A percentile compares a stretch with the other conserved stretches of the same genome.
Conservation (phyloP, 2,329 filamentous ascomycete genomes). For the Celoporthe dispersa region DNA sequence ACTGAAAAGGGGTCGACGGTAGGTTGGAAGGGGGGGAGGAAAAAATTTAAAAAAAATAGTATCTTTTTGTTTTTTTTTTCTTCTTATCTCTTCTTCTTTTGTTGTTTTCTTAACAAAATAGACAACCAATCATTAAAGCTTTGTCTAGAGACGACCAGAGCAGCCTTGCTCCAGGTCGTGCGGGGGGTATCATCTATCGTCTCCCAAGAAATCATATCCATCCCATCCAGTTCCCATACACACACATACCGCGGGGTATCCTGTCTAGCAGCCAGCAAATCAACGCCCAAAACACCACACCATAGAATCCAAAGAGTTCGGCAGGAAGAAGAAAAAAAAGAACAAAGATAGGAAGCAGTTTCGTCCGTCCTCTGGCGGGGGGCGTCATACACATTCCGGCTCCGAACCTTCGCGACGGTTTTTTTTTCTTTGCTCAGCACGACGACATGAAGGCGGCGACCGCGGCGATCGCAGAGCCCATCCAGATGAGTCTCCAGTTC, state of each 20-base stretch:
- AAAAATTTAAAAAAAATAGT: neutral
- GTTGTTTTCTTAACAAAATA: neutral
- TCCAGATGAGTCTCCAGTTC: constrained; percentile 35
- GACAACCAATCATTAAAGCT: neutral
- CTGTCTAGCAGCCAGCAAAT: constrained; percentile 7
- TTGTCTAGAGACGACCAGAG: constrained; percentile 5
- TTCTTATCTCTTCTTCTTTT: neutral
- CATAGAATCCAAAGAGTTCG: neutral
- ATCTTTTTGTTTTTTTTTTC: neutral
- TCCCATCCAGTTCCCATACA: neutral
- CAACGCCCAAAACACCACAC: neutral
- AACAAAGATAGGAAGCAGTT: neutral
- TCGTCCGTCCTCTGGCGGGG: neutral
- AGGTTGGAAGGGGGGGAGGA: neutral
- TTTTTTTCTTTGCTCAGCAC: constrained; percentile 33
- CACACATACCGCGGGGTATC: constrained; percentile 18
- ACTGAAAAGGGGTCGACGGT: constrained; percentile 42
- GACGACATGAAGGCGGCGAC: constrained; percentile 36
- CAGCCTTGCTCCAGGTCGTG: constrained; percentile 9
- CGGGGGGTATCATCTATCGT: constrained; percentile 24
- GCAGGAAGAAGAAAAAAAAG: neutral
- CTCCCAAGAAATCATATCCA: neutral
- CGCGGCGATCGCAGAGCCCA: constrained; percentile 34
- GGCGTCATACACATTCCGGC: neutral
- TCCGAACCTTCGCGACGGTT: too few relatives aligned